A percentile compares a stretch with the other conserved stretches of the same genome.
Evolutionary conservation across 192 early-diverging fungal species (phyloP).

Genomic region (Coemansia reversa): DNA sequence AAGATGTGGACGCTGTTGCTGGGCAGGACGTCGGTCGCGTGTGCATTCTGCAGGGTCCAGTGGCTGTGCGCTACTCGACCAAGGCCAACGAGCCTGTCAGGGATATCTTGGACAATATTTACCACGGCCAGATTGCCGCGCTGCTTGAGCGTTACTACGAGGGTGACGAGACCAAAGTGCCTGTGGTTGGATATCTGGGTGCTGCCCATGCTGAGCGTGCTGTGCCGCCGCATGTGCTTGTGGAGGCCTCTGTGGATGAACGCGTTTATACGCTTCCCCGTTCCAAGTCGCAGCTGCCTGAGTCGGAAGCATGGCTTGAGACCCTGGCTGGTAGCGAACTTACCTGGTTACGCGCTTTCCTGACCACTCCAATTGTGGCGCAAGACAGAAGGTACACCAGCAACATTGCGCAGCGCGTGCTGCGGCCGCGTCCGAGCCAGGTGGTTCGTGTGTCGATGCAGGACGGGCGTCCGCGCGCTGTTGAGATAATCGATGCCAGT

Average conservation of each 20-base stretch:
- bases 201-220: constrained; percentile 11
- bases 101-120: constrained; percentile 87
- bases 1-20: constrained; percentile 85
- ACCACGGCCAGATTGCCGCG: constrained; percentile 73
- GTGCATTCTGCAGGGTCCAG: constrained; percentile 89
- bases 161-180: constrained; percentile 62
- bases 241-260: constrained; percentile 15
- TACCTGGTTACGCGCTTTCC: constrained; percentile 82
- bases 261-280: constrained; percentile 21
- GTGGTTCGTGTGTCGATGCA: constrained; percentile 44
- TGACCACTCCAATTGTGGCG: constrained; percentile 74
- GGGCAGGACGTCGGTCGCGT: constrained; percentile 85
- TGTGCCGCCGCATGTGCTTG: constrained; percentile 20
- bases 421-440: constrained; percentile 64
- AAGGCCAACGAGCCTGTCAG: constrained; percentile 85
- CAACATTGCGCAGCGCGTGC: constrained; percentile 64
- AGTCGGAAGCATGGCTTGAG: constrained; percentile 42
- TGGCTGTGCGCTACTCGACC: constrained; percentile 76
- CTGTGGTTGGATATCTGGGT: constrained; percentile 76
- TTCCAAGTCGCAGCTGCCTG: constrained; percentile 25
- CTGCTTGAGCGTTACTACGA: constrained; percentile 79
- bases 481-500: constrained; percentile 2
- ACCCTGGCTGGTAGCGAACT: constrained; percentile 68
- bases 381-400: constrained; percentile 69
- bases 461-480: constrained; percentile 45